These are phyloP conservation scores for Arthrinium puccinioides DNA, from an alignment of 2,329 filamentous ascomycete genomes.

Conservation along the genomic window DNA sequence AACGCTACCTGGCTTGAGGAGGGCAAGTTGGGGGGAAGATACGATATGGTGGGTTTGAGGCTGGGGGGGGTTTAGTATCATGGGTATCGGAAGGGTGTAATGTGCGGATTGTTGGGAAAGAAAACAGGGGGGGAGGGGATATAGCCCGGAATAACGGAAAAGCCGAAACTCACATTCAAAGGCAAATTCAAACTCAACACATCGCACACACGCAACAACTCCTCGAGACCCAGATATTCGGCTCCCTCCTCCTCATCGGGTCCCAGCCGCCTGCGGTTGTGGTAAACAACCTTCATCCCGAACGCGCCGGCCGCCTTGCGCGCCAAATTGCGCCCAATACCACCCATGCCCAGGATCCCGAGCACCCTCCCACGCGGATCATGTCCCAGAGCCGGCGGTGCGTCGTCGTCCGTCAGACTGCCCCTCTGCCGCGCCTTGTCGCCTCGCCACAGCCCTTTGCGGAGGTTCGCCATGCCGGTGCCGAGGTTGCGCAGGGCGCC, in stretches of 20 bases:
- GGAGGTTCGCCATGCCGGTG: constrained; percentile 55
- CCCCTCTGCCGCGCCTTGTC: too few relatives aligned
- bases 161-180: constrained; percentile 57
- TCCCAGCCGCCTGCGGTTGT: constrained; percentile 59
- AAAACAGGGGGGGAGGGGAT: neutral
- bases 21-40: constrained; percentile 58
- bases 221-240: constrained; percentile 65
- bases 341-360: constrained; percentile 80
- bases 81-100: neutral
- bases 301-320: constrained; percentile 63
- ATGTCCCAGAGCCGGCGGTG: constrained; percentile 55
- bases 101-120: neutral
- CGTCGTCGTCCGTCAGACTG: constrained; percentile 25
- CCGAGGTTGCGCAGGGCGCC: constrained; percentile 72
- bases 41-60: constrained; percentile 69
- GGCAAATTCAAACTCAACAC: constrained; percentile 76
- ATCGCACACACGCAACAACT: constrained; percentile 61
- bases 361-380: constrained; percentile 74
- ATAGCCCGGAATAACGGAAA: neutral
- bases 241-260: constrained; percentile 21
- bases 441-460: constrained; percentile 63
- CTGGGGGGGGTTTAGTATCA: constrained; percentile 12
- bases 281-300: constrained; percentile 68
- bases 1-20: constrained; percentile 72
- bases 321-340: constrained; percentile 72